phyloP scores from a whole-genome alignment of 1,284 basidiomycete species.

The Leccinum subrobustum region DNA sequence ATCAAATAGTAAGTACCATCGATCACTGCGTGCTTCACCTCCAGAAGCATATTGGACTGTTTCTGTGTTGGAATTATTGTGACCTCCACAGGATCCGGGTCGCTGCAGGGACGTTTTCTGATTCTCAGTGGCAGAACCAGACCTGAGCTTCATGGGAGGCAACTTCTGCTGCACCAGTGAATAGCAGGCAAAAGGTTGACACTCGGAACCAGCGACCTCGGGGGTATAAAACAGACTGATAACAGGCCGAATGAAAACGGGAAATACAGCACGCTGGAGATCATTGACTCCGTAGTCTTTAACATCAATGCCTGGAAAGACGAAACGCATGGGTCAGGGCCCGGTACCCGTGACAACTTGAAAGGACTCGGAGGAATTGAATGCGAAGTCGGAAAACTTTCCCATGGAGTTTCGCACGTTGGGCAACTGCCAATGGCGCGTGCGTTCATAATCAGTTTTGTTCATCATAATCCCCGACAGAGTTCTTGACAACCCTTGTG shows the following conservation, averaged over 20 bases:
- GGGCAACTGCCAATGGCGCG: conserved; percentile 31
- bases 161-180: background rate
- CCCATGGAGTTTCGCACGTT: conserved; percentile 27
- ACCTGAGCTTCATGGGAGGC: background rate
- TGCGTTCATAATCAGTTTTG: conserved; percentile 10
- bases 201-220: background rate
- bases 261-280: background rate
- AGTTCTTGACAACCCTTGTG: background rate
- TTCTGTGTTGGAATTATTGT: no score
- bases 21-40: no score
- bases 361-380: background rate
- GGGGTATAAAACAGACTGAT: background rate
- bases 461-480: background rate
- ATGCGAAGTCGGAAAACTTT: conserved; percentile 9
- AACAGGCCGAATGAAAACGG: background rate
- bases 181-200: background rate
- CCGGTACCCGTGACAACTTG: background rate
- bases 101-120: no score
- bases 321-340: background rate
- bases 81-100: no score
- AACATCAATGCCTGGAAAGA: background rate
- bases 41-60: no score
- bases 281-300: background rate
- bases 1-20: no score
- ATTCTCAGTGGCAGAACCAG: no score